phyloP scores from a whole-genome alignment of 2,329 filamentous ascomycete genomes.

The Seiridium unicorne region DNA sequence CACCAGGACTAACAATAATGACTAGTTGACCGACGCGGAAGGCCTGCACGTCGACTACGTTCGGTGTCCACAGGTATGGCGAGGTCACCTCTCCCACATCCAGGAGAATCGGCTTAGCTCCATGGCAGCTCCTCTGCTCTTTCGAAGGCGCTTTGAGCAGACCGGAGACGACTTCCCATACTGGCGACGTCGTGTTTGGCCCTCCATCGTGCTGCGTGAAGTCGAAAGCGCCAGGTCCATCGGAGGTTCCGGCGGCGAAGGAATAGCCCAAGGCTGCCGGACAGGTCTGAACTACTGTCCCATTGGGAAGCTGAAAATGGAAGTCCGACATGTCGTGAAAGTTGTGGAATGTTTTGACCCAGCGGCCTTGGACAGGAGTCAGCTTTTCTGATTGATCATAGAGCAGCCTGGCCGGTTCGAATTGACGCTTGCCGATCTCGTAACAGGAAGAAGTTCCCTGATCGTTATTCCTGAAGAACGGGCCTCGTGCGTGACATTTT shows the following conservation, averaged over 20 bases:
- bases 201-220: conserved; percentile 83
- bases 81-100: conserved; percentile 78
- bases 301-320: conserved; percentile 71
- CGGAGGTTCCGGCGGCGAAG: conserved; percentile 89
- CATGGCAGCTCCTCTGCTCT: conserved; percentile 73
- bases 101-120: conserved; percentile 79
- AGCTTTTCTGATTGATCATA: conserved; percentile 52
- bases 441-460: conserved; percentile 72
- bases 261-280: conserved; percentile 87
- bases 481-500: conserved; percentile 72
- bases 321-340: conserved; percentile 81
- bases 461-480: conserved; percentile 65
- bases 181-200: conserved; percentile 63
- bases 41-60: conserved; percentile 85
- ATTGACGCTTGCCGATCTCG: conserved; percentile 75
- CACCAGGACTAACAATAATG: conserved; percentile 81
- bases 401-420: conserved; percentile 34
- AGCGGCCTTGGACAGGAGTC: conserved; percentile 55
- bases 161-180: conserved; percentile 76
- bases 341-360: conserved; percentile 79
- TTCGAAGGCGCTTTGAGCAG: conserved; percentile 69
- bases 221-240: conserved; percentile 88
- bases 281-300: conserved; percentile 70
- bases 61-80: conserved; percentile 87
- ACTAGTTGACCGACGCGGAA: conserved; percentile 82